phyloP scores from a whole-genome alignment of 306 rosid species.

The Psophocarpus tetragonolobus region DNA sequence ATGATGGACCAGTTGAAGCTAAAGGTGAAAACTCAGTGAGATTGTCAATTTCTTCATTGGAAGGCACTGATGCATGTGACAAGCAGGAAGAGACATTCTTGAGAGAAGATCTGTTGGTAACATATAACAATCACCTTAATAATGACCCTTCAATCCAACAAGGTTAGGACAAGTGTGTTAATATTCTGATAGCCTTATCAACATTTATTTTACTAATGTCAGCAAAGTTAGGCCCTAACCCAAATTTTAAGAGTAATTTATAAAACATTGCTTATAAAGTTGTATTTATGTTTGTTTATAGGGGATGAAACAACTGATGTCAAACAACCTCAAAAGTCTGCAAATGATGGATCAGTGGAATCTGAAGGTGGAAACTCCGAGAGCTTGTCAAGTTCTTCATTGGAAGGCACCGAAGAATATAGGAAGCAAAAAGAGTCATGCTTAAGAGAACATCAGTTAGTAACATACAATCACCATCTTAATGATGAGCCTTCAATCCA shows the following conservation, averaged over 20 bases:
- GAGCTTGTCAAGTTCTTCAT: conserved; percentile 13
- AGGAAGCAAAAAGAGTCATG: conserved; percentile 28
- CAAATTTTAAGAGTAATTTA: no score
- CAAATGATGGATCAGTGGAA: conserved; percentile 32
- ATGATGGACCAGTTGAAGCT: conserved; percentile 31
- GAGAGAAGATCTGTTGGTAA: conserved; percentile 30
- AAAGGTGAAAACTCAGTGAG: conserved; percentile 30
- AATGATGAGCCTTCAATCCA: conserved; percentile 44
- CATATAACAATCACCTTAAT: conserved; percentile 37
- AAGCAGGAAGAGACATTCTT: conserved; percentile 31
- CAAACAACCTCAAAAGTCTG: conserved; percentile 33
- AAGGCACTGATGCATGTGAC: conserved; percentile 33
- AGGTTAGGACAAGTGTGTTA: conserved; percentile 45
- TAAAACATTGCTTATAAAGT: no score
- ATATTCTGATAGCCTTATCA: conserved; percentile 4
- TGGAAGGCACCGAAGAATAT: conserved; percentile 31
- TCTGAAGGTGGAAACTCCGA: conserved; percentile 24
- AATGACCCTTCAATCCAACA: conserved; percentile 45
- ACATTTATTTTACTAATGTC: no score
- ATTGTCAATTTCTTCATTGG: conserved; percentile 17
- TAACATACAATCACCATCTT: conserved; percentile 35
- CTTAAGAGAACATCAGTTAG: conserved; percentile 29
- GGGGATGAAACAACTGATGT: conserved; percentile 42
- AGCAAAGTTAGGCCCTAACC: no score
- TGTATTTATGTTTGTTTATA: no score